Base-by-base conservation (phyloP, 2,329 filamentous ascomycete species). In the Clonostachys byssicola region DNA sequence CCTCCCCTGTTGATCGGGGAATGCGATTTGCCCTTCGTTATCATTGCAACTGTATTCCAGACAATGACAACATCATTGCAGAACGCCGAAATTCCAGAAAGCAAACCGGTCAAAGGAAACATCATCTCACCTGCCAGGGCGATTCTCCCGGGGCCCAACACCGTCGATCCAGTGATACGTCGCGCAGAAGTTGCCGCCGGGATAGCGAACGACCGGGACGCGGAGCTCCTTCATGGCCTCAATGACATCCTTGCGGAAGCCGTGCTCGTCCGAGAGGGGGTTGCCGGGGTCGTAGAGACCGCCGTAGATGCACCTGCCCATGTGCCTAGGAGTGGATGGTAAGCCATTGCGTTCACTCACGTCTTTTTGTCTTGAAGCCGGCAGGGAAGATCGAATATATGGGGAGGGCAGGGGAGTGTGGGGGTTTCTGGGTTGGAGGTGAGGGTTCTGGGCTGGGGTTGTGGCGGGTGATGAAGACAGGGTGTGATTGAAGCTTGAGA, bases 141-240 rank as follows among this genome's bases (percentile, higher is more conserved):
- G 75, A 56, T 83, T 72, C 16, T 89, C 85, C 52, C 72, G 76
- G 0, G 88, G 88, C 2, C 89, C 89, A 53, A 94, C 75, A 10
- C 88, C 89, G 64, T 94, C 89, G 43, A 84, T 73, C 88, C 89
- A 94, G 71, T 92, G 87, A 64, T 92, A 94, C 2, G 88, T 92
- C 5, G 88, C 89, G 40, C 84, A 80, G 62, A 92, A 94, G 66
- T 94, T 94, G 43, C 89, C 89, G 12, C 89, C 89, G 2, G 89
- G 89, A 58, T 92, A 94, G 42, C 88, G 76, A 18, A 92, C 81
- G 34, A 92, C 86, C 13, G 89, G 89, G 34, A 88, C 78, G 44
- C 87, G 78, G 46, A 94, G 76, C 54, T 91, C 86, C 60, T 82
- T 79, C 52, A 94, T 73, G 7, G 86, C 84, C 40, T 80, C 76